A percentile compares a stretch with the other conserved stretches of the same genome.
phyloP scores from a whole-genome alignment of 371 early-diverging fungal genomes.

The Saksenaea vasiformis region DNA sequence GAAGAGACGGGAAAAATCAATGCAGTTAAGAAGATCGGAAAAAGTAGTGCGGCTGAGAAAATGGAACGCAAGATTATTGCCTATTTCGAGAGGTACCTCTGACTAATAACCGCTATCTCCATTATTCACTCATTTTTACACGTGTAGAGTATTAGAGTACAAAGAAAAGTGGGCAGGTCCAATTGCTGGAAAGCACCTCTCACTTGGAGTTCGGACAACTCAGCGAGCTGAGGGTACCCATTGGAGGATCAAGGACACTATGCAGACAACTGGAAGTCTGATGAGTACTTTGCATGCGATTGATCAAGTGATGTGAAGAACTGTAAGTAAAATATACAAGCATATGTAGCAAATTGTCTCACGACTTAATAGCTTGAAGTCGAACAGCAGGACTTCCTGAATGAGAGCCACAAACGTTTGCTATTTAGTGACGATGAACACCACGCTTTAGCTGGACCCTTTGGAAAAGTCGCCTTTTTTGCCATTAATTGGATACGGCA shows the following conservation, averaged over 20 bases:
- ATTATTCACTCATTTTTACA: not conserved
- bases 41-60: not conserved
- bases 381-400: no score
- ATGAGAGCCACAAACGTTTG: no score
- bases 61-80: not conserved
- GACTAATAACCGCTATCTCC: not conserved
- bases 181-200: not conserved
- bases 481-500: no score
- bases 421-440: no score
- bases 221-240: conserved; percentile 13
- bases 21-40: not conserved
- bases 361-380: no score
- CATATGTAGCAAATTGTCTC: no score
- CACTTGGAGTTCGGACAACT: conserved; percentile 8
- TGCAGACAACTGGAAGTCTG: not conserved
- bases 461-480: no score
- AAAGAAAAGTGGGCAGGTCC: conserved; percentile 12
- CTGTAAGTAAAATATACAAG: conserved; percentile 4
- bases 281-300: conserved; percentile 4
- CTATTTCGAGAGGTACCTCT: not conserved
- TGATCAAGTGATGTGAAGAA: not conserved
- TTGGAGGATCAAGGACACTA: conserved; percentile 1
- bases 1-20: not conserved
- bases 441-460: no score
- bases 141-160: conserved; percentile 2